Base-by-base conservation (phyloP, 225 moss, liverwort and hornwort genomes). In the Bryum argenteum region DNA sequence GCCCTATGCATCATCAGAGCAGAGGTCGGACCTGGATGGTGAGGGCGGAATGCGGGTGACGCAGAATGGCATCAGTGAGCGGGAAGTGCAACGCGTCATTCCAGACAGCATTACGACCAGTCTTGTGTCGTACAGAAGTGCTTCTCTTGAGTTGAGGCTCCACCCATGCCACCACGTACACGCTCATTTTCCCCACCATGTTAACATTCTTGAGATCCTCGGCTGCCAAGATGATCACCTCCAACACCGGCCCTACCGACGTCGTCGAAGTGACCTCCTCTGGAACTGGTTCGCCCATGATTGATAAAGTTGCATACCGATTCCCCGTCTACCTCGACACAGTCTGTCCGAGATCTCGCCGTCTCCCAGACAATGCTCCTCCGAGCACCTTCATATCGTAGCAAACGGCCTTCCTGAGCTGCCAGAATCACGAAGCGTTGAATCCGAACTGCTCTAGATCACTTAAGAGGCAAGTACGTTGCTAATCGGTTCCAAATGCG, bases 201-300 rank as follows among this genome's bases (percentile, higher is more conserved):
- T 72, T 88, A 12, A 91, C 88, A 62, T 94, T 82, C 77, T 94
- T 91, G 21, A 94, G 66, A 54, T 89, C 86, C 73, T 91, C 88
- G 19, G 91, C 91, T 18, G 82, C 94, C 91, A 91, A 83, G 19
- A 94, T 71, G 18, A 78, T 77, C 70, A 94, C 68, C 66, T 94
- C 89, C 53, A 94, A 64, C 57, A 75, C 71, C 23, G 85, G 70
- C 53, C 78, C 33, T 33, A 33, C 85, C 39, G 82, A 82, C 66
- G 87, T 85, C 22, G 74, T 17, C 54, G 37, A 70, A 65, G 9
- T 65, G 10, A 24, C 62, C 47, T 65, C 64, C 64, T 70, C 75
- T 8, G 67, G 67, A 61, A 78, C 63, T 44, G 65, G 51, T 53
- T 70, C 79, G 58, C 79, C 79, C 69, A 74, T 79, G 17, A 21